Percentiles rank a stretch among this genome's conserved stretches.
Evolutionary conservation across 805 yeast species (phyloP).

Genomic region (Schizosaccharomyces japonicus): DNA sequence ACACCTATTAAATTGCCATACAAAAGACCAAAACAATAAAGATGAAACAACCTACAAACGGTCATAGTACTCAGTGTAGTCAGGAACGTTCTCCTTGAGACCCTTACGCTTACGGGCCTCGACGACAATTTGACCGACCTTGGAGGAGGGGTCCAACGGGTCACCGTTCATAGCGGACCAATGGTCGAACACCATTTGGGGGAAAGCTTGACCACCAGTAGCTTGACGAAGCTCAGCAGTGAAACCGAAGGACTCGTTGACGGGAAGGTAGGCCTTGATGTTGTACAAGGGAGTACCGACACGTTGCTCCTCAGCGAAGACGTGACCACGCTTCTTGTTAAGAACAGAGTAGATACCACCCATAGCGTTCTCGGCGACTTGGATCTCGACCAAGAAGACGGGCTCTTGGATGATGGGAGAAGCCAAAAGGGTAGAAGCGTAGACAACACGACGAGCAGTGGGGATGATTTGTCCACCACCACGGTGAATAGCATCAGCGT

Average conservation of each 20-base stretch:
- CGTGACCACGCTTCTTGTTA: conserved; percentile 97
- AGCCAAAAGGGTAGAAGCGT: conserved; percentile 93
- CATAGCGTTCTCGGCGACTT: conserved; percentile 97
- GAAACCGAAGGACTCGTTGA: conserved; percentile 99
- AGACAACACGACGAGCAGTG: conserved; percentile 99
- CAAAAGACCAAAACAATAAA: too few relatives aligned
- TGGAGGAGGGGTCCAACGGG: conserved; percentile 64
- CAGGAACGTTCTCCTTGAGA: conserved; percentile 91
- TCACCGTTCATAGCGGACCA: conserved; percentile 84
- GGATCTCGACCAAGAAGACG: conserved; percentile 95
- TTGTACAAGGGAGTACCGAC: conserved; percentile 99
- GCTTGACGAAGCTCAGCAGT: conserved; percentile 98
- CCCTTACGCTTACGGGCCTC: conserved; percentile 87
- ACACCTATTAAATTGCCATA: too few relatives aligned
- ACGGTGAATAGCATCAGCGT: conserved; percentile 99
- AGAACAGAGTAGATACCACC: conserved; percentile 99
- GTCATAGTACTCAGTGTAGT: conserved; percentile 91
- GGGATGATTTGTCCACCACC: conserved; percentile 99
- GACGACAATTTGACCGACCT: conserved; percentile 40
- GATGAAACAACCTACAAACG: conserved; percentile 18
- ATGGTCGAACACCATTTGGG: conserved; percentile 98
- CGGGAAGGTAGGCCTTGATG: conserved; percentile 98
- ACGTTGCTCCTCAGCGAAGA: conserved; percentile 96
- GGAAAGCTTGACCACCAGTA: conserved; percentile 99
- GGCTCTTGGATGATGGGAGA: conserved; percentile 99